phyloP scores from a whole-genome alignment of 805 yeast genomes.

The Myxozyma udenii region DNA sequence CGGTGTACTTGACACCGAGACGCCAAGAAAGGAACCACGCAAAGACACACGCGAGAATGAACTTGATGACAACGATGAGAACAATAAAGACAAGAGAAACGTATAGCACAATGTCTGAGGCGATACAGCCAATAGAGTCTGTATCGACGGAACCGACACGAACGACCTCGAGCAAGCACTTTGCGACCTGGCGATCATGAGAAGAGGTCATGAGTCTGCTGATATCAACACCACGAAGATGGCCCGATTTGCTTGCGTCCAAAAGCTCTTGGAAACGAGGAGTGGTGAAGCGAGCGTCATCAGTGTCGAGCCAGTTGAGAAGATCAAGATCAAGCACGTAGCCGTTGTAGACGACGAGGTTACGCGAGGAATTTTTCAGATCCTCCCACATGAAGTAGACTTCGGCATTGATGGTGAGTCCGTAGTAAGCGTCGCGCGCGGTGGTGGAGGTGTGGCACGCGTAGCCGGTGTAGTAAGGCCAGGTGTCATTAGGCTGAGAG shows the following conservation, averaged over 20 bases:
- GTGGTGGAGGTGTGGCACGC: constrained; percentile 78
- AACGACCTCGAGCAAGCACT: constrained; percentile 78
- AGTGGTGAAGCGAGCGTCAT: constrained; percentile 69
- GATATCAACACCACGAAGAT: constrained; percentile 74
- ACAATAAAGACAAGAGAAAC: constrained; percentile 81
- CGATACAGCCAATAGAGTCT: constrained; percentile 89
- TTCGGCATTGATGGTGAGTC: constrained; percentile 60
- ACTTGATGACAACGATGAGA: constrained; percentile 72
- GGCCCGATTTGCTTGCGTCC: constrained; percentile 51
- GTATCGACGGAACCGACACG: constrained; percentile 89
- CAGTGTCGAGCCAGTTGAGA: constrained; percentile 67
- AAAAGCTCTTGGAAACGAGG: constrained; percentile 49
- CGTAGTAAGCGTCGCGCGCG: constrained; percentile 69
- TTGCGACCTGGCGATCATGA: constrained; percentile 67
- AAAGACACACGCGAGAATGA: constrained; percentile 82
- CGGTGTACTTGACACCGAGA: constrained; percentile 73
- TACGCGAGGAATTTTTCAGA: constrained; percentile 62
- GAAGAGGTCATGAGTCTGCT: constrained; percentile 66
- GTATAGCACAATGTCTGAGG: constrained; percentile 77
- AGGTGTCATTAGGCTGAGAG: constrained; percentile 58
- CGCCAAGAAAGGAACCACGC: constrained; percentile 70
- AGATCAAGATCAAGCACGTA: constrained; percentile 78
- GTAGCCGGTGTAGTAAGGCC: constrained; percentile 70
- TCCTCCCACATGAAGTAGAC: constrained; percentile 91
- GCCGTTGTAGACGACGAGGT: constrained; percentile 85